Evolutionary conservation across 495 filamentous ascomycete species (phyloP), one percentile per base, ranked within the genome.

Genomic region (Annulohypoxylon maeteangense): DNA sequence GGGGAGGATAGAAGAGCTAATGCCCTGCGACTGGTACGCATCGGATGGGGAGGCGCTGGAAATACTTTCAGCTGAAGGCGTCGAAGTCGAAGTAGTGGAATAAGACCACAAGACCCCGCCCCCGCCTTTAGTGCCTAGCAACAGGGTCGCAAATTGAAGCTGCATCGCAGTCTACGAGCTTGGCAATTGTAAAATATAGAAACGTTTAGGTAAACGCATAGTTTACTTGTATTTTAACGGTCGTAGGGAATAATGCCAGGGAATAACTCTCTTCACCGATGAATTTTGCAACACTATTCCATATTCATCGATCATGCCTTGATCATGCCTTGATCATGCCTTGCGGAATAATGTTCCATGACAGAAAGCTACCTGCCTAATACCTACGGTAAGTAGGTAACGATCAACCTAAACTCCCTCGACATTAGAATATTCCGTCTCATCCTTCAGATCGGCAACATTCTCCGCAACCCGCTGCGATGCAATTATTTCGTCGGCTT

Each of bases 401-500:
- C n/a, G n/a, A n/a, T n/a, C n/a, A 20, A 18, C 1, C 14, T 48
- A 53, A 7, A 16, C 27, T 16, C 25, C 27, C 23, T 53, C 48
- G 18, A 29, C 23, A 25, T 53, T 53, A n/a, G 25, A 23, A 31
- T 53, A 31, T 7, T 53, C 48, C 3, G 48, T 31, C 2, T 31
- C 23, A 29, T 31, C 48, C 48, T 53, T 31, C 48, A 53, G 25
- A 11, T 31, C 11, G 11, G 14, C 25, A 2, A 31, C 48, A 31
- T 53, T 53, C 48, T 53, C 48, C 25, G 48, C 48, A 31, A 25
- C 48, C 14, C 25, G 23, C 23, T 53, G 48, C 3, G 25, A 53
- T 7, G 23, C 48, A 53, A 53, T 53, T 31, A 53, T 53, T 25
- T 31, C 48, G 12, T 53, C 48, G 2, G 48, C 48, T 53, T 53